Conservation (phyloP, 768 basidiomycete genomes). For the Amanita rimosa region DNA sequence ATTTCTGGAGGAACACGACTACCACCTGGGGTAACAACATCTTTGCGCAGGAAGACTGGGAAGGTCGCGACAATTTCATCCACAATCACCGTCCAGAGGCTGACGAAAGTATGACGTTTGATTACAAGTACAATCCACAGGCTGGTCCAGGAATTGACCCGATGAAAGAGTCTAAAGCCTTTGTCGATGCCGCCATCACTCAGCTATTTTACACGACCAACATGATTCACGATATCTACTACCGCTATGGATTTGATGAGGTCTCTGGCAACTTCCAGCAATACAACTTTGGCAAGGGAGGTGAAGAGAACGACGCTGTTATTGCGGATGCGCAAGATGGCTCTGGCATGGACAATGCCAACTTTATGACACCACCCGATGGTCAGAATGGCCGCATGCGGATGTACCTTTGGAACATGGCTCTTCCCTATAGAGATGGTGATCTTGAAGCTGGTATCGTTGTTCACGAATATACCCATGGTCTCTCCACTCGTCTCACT, state of each 20-base stretch:
- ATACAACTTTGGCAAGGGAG: slow-evolving; percentile 90
- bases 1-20: slow-evolving; percentile 52
- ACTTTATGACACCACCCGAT: slow-evolving; percentile 82
- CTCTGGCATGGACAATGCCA: slow-evolving; percentile 84
- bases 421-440: slow-evolving; percentile 84
- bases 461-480: slow-evolving; percentile 84
- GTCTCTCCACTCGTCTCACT: slow-evolving; percentile 87
- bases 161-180: slow-evolving; percentile 61
- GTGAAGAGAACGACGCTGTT: slow-evolving; percentile 78
- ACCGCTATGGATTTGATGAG: slow-evolving; percentile 91
- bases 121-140: slow-evolving; percentile 68
- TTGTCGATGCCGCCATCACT: slow-evolving; percentile 78
- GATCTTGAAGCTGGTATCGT: slow-evolving; percentile 96
- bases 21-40: slow-evolving; percentile 89
- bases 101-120: slow-evolving; percentile 42
- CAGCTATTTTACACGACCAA: slow-evolving; percentile 87
- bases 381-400: slow-evolving; percentile 87
- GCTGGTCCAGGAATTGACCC: slow-evolving; percentile 43
- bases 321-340: slow-evolving; percentile 96
- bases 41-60: slow-evolving; percentile 93
- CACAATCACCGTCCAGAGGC: slow-evolving; percentile 74
- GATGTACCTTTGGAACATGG: slow-evolving; percentile 96
- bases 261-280: slow-evolving; percentile 94
- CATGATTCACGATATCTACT: slow-evolving; percentile 73
- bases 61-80: slow-evolving; percentile 53